phyloP scores from a whole-genome alignment of 768 basidiomycete species.

The Hericium erinaceus region DNA sequence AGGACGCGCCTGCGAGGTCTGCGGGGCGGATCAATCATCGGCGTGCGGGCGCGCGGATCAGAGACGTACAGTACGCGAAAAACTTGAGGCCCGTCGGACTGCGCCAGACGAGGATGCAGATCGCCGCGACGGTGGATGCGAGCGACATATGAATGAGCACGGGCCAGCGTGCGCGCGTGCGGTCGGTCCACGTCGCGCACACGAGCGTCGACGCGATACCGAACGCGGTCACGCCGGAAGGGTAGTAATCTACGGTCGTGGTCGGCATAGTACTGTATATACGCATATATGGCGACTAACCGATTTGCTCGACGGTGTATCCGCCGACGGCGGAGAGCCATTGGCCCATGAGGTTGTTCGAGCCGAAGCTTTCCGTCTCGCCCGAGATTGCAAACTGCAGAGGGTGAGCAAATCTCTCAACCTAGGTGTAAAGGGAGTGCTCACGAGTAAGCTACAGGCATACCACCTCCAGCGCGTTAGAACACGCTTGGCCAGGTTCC shows the following conservation, averaged over 20 bases:
- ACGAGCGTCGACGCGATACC: slow-evolving; percentile 54
- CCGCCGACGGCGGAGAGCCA: slow-evolving; percentile 55
- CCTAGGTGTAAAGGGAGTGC: slow-evolving; percentile 6
- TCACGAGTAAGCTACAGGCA: slow-evolving; percentile 52
- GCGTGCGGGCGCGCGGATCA: not conserved
- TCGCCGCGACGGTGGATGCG: slow-evolving; percentile 42
- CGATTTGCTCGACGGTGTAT: slow-evolving; percentile 55
- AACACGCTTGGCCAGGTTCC: slow-evolving; percentile 37
- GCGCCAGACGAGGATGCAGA: slow-evolving; percentile 53
- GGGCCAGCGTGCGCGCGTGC: slow-evolving; percentile 49
- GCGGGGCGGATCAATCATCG: not conserved
- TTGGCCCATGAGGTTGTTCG: slow-evolving; percentile 67
- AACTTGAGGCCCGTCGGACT: slow-evolving; percentile 56
- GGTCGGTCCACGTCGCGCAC: slow-evolving; percentile 58
- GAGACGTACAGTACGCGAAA: slow-evolving; percentile 58
- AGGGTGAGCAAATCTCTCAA: not conserved
- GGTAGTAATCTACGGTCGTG: slow-evolving; percentile 37
- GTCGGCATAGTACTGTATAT: not conserved
- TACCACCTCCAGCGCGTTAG: slow-evolving; percentile 61
- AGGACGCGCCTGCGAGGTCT: slow-evolving; percentile 59
- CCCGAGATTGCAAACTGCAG: slow-evolving; percentile 54
- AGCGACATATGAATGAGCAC: slow-evolving; percentile 56
- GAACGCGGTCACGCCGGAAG: slow-evolving; percentile 55
- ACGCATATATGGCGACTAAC: slow-evolving; percentile 21
- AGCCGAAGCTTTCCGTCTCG: slow-evolving; percentile 59